Percentiles rank a stretch among this genome's conserved stretches.
Evolutionary conservation across 78 protist genomes (phyloP).

Genomic region (Chrysochromulina tobinii): DNA sequence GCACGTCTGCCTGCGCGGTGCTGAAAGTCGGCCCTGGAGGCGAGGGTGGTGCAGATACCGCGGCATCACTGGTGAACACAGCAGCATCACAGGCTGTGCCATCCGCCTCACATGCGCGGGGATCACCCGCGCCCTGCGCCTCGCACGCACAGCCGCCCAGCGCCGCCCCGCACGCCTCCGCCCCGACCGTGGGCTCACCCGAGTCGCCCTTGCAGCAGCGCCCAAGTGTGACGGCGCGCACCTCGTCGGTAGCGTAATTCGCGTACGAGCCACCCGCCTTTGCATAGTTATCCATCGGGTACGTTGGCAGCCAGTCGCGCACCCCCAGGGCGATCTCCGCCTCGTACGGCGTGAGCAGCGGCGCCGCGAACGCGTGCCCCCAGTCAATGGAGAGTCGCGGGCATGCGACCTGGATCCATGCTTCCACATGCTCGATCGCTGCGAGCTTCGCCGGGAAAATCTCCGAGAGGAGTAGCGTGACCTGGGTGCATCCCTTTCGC

Average conservation of each 20-base stretch:
- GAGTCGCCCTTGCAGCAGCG: background rate
- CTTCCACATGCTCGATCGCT: constrained; percentile 72
- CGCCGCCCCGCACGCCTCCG: background rate
- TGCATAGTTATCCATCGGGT: constrained; percentile 94
- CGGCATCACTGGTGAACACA: too few relatives aligned
- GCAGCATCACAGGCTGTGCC: too few relatives aligned
- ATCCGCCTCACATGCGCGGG: too few relatives aligned
- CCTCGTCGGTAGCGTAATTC: background rate
- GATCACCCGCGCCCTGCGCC: too few relatives aligned
- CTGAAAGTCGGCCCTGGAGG: too few relatives aligned
- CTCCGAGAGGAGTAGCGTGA: constrained; percentile 29
- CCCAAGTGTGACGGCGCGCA: background rate
- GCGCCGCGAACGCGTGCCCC: constrained; percentile 89
- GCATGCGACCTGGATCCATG: constrained; percentile 68
- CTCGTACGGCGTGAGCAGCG: constrained; percentile 90
- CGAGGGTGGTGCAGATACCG: too few relatives aligned
- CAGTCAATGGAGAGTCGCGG: constrained; percentile 98
- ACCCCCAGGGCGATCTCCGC: constrained; percentile 80
- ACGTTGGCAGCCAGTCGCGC: constrained; percentile 70
- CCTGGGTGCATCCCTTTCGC: too few relatives aligned
- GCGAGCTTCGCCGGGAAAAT: constrained; percentile 87
- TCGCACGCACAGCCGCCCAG: background rate
- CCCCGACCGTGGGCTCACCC: background rate
- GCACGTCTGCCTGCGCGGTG: too few relatives aligned
- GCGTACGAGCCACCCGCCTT: constrained; percentile 73